Conservation (phyloP, 1,284 basidiomycete species). For the Polyporus tsugae region DNA sequence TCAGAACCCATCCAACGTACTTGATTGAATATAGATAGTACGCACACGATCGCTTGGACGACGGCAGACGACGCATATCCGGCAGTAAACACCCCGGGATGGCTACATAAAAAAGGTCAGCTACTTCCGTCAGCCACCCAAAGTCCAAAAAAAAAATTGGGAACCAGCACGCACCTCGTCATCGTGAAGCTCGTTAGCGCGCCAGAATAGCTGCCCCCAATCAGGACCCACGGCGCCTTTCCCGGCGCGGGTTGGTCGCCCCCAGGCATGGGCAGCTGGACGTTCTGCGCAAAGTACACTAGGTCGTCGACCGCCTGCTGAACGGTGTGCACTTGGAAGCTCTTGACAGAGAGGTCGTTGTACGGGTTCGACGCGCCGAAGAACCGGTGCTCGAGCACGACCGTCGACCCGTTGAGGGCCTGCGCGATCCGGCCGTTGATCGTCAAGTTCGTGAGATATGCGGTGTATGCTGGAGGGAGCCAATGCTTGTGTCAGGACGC, state of each 20-base stretch:
- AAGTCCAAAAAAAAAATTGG: too few species aligned
- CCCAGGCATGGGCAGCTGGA: slow-evolving; percentile 69
- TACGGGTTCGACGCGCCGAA: slow-evolving; percentile 65
- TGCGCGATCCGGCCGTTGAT: slow-evolving; percentile 75
- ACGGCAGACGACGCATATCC: slow-evolving; percentile 78
- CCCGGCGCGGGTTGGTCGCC: slow-evolving; percentile 65
- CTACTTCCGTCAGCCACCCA: too few species aligned
- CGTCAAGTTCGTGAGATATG: slow-evolving; percentile 69
- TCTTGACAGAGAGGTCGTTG: slow-evolving; percentile 65
- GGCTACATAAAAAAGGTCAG: slow-evolving; percentile 41
- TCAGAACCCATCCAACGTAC: neutral
- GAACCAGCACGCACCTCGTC: slow-evolving; percentile 58
- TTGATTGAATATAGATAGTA: slow-evolving; percentile 3
- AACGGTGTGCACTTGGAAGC: slow-evolving; percentile 68
- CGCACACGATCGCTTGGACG: slow-evolving; percentile 70
- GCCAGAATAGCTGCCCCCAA: slow-evolving; percentile 76
- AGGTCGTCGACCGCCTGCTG: slow-evolving; percentile 78
- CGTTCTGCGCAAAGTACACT: slow-evolving; percentile 73
- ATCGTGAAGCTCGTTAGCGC: slow-evolving; percentile 77
- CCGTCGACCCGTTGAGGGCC: slow-evolving; percentile 66
- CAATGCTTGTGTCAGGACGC: neutral
- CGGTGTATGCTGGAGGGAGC: slow-evolving; percentile 51
- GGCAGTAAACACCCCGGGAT: slow-evolving; percentile 70
- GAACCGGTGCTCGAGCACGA: slow-evolving; percentile 68
- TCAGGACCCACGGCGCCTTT: slow-evolving; percentile 72